Conservation (phyloP, 768 basidiomycete species). For the Sarcomyxa edulis region DNA sequence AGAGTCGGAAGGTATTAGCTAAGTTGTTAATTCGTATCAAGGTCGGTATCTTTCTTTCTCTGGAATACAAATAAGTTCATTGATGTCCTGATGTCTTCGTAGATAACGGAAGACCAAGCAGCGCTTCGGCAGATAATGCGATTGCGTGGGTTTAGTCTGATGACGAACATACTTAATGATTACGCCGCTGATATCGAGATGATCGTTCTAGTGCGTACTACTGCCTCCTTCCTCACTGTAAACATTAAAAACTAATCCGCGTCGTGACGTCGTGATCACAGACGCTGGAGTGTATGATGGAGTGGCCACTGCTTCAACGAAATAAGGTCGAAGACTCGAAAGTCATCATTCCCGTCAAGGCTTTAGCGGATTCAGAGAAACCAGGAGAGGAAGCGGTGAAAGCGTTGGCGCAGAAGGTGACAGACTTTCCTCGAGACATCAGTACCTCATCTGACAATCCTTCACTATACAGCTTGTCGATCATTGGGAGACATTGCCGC, state of each 20-base stretch:
- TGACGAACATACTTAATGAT: slow-evolving; percentile 86
- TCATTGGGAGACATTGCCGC: slow-evolving; percentile 73
- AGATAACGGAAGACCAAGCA: slow-evolving; percentile 83
- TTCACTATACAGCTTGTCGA: slow-evolving; percentile 64
- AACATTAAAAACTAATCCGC: background rate
- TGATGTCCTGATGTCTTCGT: background rate
- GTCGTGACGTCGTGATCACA: too few relatives aligned
- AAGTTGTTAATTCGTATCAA: slow-evolving; percentile 85
- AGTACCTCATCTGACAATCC: too few relatives aligned
- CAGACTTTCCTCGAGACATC: too few relatives aligned
- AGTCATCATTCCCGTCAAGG: slow-evolving; percentile 59
- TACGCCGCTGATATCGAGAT: slow-evolving; percentile 66
- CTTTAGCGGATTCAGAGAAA: slow-evolving; percentile 48
- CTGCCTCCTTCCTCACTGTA: background rate
- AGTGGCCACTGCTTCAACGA: slow-evolving; percentile 78
- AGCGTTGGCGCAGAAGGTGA: slow-evolving; percentile 60
- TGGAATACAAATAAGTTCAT: background rate
- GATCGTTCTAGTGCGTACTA: slow-evolving; percentile 52
- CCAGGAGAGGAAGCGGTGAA: slow-evolving; percentile 52
- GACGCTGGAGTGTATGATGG: slow-evolving; percentile 62
- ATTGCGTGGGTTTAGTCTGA: slow-evolving; percentile 86
- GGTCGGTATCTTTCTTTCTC: slow-evolving; percentile 31
- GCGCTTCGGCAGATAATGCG: slow-evolving; percentile 84
- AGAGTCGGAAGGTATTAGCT: slow-evolving; percentile 72
- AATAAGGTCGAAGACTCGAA: slow-evolving; percentile 87